Percentiles rank a stretch among this genome's conserved stretches.
Evolutionary conservation across 2,329 filamentous ascomycete genomes (phyloP).

Genomic region (Ophiostoma sp.): DNA sequence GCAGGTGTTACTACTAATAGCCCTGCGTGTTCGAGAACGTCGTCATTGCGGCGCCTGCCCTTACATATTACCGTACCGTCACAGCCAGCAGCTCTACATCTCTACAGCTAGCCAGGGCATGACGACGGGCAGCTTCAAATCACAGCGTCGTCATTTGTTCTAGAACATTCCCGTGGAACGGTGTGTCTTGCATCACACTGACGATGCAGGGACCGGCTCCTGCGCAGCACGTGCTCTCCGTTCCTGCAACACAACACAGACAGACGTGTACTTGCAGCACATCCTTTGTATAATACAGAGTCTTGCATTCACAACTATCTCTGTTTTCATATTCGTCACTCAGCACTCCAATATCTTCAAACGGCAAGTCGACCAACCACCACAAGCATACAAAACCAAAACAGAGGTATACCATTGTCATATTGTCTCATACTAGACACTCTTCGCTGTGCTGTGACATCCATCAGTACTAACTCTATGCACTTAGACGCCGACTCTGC

Average conservation of each 20-base stretch:
- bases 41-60: not conserved
- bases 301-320: not conserved
- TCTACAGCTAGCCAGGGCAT: not conserved
- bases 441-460: too few relatives aligned
- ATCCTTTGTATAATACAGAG: not conserved
- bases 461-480: not conserved
- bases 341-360: too few relatives aligned
- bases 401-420: not conserved
- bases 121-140: not conserved
- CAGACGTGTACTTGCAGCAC: not conserved
- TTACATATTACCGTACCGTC: not conserved
- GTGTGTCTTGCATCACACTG: not conserved
- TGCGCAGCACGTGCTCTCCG: not conserved
- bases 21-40: not conserved
- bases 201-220: not conserved
- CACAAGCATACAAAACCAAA: too few relatives aligned
- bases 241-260: not conserved
- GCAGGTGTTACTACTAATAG: not conserved
- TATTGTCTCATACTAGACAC: not conserved
- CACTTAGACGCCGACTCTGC: not conserved
- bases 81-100: not conserved
- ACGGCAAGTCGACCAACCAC: too few relatives aligned
- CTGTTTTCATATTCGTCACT: not conserved
- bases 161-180: not conserved
- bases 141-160: not conserved